Evolutionary conservation across 768 basidiomycete genomes (phyloP).

Genomic region (Exidia glandulosa): DNA sequence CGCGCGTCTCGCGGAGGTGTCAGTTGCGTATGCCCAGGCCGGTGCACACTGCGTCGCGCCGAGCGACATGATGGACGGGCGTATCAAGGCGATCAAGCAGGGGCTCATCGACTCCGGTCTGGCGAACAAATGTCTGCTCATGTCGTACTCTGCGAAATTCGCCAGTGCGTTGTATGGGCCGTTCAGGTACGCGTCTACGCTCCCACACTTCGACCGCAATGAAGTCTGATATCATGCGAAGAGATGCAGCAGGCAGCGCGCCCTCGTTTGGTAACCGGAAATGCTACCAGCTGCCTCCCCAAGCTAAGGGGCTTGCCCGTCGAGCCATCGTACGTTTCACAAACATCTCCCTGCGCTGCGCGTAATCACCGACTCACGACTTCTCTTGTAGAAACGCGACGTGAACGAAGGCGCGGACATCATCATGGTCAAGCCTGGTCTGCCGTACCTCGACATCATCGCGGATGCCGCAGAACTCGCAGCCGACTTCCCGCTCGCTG

Average conservation of each 20-base stretch:
- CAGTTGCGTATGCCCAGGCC: constrained; percentile 81
- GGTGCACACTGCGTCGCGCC: constrained; percentile 99
- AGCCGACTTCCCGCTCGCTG: constrained; percentile 84
- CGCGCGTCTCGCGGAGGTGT: constrained; percentile 83
- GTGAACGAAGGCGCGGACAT: constrained; percentile 88
- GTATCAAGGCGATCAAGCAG: constrained; percentile 81
- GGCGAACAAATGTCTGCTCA: constrained; percentile 82
- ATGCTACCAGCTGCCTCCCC: constrained; percentile 93
- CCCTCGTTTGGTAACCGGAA: constrained; percentile 93
- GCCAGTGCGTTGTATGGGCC: constrained; percentile 93
- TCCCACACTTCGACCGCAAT: not conserved
- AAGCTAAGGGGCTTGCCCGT: constrained; percentile 79
- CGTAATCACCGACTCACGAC: not conserved
- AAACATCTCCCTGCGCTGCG: not conserved
- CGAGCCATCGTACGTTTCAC: constrained; percentile 73
- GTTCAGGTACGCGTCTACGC: constrained; percentile 52
- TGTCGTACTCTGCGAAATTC: constrained; percentile 98
- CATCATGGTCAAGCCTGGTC: constrained; percentile 95
- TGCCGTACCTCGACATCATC: constrained; percentile 96
- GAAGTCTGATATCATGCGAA: not conserved
- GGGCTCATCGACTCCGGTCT: constrained; percentile 71
- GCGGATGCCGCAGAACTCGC: constrained; percentile 75
- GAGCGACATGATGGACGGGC: constrained; percentile 99
- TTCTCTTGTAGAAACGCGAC: constrained; percentile 74
- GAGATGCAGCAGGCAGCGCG: constrained; percentile 95